Conservation (phyloP, 129 eudicot genomes). For the sunflower (Helianthus annuus) region DNA sequence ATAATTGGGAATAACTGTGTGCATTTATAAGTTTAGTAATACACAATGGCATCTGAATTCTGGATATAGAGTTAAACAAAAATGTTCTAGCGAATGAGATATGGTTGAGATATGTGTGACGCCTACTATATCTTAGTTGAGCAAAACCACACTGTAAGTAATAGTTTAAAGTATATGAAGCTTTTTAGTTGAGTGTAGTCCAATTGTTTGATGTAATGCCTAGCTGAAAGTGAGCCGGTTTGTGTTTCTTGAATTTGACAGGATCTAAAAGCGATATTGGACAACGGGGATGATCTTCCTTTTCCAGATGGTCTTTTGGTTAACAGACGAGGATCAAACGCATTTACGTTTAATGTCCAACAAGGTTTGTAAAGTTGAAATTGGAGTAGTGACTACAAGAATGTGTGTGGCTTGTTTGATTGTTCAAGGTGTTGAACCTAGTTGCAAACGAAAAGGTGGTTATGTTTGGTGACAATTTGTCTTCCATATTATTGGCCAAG, state of each 20-base stretch:
- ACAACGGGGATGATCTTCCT: conserved; percentile 62
- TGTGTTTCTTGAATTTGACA: conserved; percentile 18
- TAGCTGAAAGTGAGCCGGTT: conserved; percentile 14
- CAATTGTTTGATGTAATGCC: conserved; percentile 24
- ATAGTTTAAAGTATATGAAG: not conserved
- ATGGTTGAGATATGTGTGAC: too few relatives aligned
- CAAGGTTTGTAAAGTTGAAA: conserved; percentile 44
- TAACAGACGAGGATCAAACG: conserved; percentile 61
- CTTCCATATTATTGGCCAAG: too few relatives aligned
- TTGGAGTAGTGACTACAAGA: too few relatives aligned
- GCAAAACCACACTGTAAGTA: conserved; percentile 60
- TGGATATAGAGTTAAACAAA: too few relatives aligned
- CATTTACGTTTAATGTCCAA: conserved; percentile 52
- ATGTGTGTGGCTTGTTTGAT: too few relatives aligned
- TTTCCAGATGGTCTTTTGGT: conserved; percentile 74
- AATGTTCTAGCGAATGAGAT: too few relatives aligned
- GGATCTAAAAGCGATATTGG: conserved; percentile 60
- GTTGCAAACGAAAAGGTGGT: too few relatives aligned
- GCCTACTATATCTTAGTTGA: not conserved
- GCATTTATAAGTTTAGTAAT: too few relatives aligned
- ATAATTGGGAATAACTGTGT: too few relatives aligned
- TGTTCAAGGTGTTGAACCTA: too few relatives aligned
- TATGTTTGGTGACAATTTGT: too few relatives aligned
- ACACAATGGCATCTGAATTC: too few relatives aligned
- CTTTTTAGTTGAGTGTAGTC: not conserved